phyloP scores from a whole-genome alignment of 1,139 yeast genomes.

The Candida tropicalis region DNA sequence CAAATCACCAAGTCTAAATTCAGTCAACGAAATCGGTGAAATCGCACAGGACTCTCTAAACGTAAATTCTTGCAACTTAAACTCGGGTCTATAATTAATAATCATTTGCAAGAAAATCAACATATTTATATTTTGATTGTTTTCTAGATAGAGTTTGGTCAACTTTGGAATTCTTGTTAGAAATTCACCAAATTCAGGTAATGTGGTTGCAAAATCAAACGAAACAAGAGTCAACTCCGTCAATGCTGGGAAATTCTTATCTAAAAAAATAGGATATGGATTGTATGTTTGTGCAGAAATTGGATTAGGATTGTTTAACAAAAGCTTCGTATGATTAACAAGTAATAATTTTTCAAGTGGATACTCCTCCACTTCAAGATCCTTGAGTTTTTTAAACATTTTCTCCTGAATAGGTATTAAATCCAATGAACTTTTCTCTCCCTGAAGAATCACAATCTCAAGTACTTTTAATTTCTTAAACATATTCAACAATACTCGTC shows the following conservation, averaged over 20 bases:
- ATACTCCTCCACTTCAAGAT: slow-evolving; percentile 6
- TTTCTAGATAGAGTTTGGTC: slow-evolving; percentile 32
- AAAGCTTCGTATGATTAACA: slow-evolving; percentile 31
- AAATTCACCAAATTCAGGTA: slow-evolving; percentile 34
- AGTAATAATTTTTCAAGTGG: slow-evolving; percentile 24
- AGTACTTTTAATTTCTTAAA: slow-evolving; percentile 30
- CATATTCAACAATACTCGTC: slow-evolving; percentile 26
- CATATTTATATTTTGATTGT: slow-evolving; percentile 33
- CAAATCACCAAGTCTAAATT: slow-evolving; percentile 28
- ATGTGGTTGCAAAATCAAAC: slow-evolving; percentile 32
- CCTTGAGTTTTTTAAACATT: slow-evolving; percentile 17
- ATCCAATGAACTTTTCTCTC: slow-evolving; percentile 20
- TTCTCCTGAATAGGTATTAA: slow-evolving; percentile 25
- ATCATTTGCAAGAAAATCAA: slow-evolving; percentile 33
- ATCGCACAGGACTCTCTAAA: slow-evolving; percentile 30
- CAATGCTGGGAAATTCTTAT: slow-evolving; percentile 25
- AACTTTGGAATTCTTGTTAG: slow-evolving; percentile 24
- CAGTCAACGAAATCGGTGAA: slow-evolving; percentile 25
- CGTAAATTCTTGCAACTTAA: slow-evolving; percentile 28
- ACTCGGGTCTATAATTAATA: slow-evolving; percentile 31
- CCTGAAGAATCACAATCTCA: slow-evolving; percentile 23
- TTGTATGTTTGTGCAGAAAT: slow-evolving; percentile 24
- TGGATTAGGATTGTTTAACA: slow-evolving; percentile 13
- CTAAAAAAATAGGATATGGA: slow-evolving; percentile 29
- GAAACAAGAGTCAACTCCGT: slow-evolving; percentile 30